Evolutionary conservation across 495 filamentous ascomycete genomes (phyloP), one percentile per base, ranked within the genome.

Genomic region (Trichocladium antarcticum): DNA sequence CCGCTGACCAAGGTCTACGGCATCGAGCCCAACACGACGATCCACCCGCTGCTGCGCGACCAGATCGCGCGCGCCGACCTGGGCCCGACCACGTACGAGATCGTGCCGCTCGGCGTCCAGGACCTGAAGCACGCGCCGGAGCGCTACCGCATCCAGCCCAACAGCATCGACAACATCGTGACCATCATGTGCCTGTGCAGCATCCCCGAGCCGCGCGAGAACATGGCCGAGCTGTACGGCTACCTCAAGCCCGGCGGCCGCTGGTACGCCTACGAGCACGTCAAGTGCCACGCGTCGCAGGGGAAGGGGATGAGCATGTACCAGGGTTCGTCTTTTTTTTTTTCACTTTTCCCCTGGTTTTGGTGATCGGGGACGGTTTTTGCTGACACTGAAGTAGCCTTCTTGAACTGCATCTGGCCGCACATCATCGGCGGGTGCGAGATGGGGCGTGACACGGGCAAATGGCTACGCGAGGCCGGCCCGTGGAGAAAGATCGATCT

Each of bases 251-350:
- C 80, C 0, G 84, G 84, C 9, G 85, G 84, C 0, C 59, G 70
- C 36, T 73, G 84, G 75, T 75, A 85, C 37, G 70, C 85, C 11
- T 81, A 77, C 37, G 85, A 89, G 69, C 85, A 89, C 67, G 81
- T 88, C 29, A 67, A 71, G 42, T 50, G 40, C 39, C 55, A 36
- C 19, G 65, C 67, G 49, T 58, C 72, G 49, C 66, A 72, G 57
- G 59, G 65, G 35, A 64, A 58, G 58, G 60, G 63, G 15, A 74
- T 81, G 68, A 57, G 64, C 45, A 58, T 63, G 37, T 63, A 74
- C 73, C 62, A 68, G 65, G 52, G 80, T 76, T 37, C 65, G 80
- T 69, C 3, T 11, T 31, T 21, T 17, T 15, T 9, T 37, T 11
- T 27, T 27, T 27, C n/a, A n/a, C n/a, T n/a, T n/a, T n/a, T n/a